Conservation (phyloP, 2,329 filamentous ascomycete genomes). For the Fusarium caatingaense region DNA sequence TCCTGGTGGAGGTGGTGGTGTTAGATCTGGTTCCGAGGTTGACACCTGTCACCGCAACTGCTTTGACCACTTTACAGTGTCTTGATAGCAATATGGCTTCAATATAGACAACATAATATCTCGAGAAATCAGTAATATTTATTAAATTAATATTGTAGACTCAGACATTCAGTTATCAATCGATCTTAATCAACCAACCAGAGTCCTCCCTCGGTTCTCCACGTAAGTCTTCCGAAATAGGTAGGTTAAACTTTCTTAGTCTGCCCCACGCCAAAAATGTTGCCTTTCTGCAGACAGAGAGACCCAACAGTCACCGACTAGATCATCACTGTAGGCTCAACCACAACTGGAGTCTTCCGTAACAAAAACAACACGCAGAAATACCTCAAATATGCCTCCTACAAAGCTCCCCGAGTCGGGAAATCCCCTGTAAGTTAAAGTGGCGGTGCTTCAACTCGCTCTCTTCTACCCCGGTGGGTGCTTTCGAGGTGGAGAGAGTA, state of each 20-base stretch:
- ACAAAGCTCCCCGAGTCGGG: slow-evolving; percentile 60
- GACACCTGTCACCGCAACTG: background rate
- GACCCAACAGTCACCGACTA: slow-evolving; percentile 5
- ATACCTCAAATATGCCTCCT: slow-evolving; percentile 53
- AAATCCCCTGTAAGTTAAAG: slow-evolving; percentile 58
- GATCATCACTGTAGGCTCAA: slow-evolving; percentile 9
- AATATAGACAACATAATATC: background rate
- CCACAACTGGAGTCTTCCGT: slow-evolving; percentile 9
- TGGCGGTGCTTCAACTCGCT: slow-evolving; percentile 17
- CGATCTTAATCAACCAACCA: slow-evolving; percentile 17
- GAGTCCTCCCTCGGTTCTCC: slow-evolving; percentile 11
- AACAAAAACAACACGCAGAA: slow-evolving; percentile 11
- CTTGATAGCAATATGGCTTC: background rate
- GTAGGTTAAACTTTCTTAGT: slow-evolving; percentile 11
- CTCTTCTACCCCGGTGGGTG: slow-evolving; percentile 22
- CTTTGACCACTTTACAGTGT: background rate
- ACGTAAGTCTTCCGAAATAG: slow-evolving; percentile 15
- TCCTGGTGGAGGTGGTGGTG: slow-evolving; percentile 17
- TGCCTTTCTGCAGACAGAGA: slow-evolving; percentile 7
- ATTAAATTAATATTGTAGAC: background rate
- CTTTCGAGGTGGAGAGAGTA: slow-evolving; percentile 33
- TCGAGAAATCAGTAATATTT: background rate
- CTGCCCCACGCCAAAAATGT: slow-evolving; percentile 31
- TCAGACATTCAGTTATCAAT: background rate
- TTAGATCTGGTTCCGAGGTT: slow-evolving; percentile 15